phyloP scores from a whole-genome alignment of 805 yeast genomes.

The Cyberlindnera veronae region DNA sequence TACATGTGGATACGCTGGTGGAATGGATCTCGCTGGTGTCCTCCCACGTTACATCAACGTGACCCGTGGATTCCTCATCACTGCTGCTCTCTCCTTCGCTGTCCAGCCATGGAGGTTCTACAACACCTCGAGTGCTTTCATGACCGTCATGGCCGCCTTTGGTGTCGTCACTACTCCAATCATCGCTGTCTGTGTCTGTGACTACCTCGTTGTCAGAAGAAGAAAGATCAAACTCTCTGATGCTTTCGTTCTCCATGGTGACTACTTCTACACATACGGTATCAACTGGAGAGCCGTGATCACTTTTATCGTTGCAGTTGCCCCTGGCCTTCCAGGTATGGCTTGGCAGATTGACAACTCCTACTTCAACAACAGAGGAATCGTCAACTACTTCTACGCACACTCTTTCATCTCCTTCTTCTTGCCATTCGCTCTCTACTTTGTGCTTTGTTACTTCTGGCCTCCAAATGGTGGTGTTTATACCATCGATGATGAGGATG shows the following conservation, averaged over 20 bases:
- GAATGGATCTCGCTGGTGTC: slow-evolving; percentile 26
- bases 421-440: slow-evolving; percentile 38
- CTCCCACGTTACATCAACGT: slow-evolving; percentile 28
- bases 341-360: slow-evolving; percentile 32
- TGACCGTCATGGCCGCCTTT: slow-evolving; percentile 33
- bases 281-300: slow-evolving; percentile 40
- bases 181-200: slow-evolving; percentile 35
- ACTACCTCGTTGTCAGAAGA: slow-evolving; percentile 35
- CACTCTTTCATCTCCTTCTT: slow-evolving; percentile 40
- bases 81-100: slow-evolving; percentile 31
- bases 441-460: slow-evolving; percentile 20
- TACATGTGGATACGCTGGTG: slow-evolving; percentile 29
- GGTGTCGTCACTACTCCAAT: slow-evolving; percentile 35
- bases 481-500: slow-evolving; percentile 37
- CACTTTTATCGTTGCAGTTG: slow-evolving; percentile 38
- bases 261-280: slow-evolving; percentile 38
- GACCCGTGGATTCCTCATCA: slow-evolving; percentile 32
- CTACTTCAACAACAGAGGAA: slow-evolving; percentile 30
- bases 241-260: slow-evolving; percentile 24
- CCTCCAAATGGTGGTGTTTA: slow-evolving; percentile 20
- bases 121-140: slow-evolving; percentile 30
- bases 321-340: slow-evolving; percentile 51
- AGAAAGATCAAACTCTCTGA: slow-evolving; percentile 32
- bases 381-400: slow-evolving; percentile 40
- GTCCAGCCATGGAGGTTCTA: slow-evolving; percentile 37